Evolutionary conservation across 306 rosid species (phyloP).

Genomic region (Myrica gale): DNA sequence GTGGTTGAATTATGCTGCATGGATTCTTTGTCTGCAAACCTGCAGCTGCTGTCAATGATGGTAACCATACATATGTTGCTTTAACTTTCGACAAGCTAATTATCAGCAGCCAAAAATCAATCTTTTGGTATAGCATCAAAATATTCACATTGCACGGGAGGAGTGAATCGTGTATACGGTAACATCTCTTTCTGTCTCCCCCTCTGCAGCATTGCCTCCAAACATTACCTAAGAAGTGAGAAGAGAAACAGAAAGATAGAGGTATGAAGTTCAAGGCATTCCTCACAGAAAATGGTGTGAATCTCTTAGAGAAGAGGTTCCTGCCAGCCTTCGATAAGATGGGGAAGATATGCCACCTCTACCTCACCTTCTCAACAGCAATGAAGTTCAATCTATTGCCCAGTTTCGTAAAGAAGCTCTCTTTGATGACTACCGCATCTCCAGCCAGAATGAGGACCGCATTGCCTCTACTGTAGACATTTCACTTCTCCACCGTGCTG

Average conservation of each 20-base stretch:
- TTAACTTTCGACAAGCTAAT: not conserved
- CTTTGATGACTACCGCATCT: constrained; percentile 76
- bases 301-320: constrained; percentile 73
- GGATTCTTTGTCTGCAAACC: not conserved
- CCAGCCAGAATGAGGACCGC: constrained; percentile 81
- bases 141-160: not conserved
- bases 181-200: not conserved
- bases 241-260: constrained; percentile 4
- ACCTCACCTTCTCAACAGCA: constrained; percentile 84
- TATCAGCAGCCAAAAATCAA: not conserved
- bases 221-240: not conserved
- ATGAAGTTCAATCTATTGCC: constrained; percentile 80
- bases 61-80: not conserved
- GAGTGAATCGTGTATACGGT: not conserved
- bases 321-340: constrained; percentile 77
- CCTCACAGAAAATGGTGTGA: constrained; percentile 69
- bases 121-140: not conserved
- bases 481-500: constrained; percentile 79
- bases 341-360: constrained; percentile 70
- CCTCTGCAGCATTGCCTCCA: not conserved
- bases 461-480: constrained; percentile 82
- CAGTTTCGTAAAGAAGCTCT: constrained; percentile 74
- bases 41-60: not conserved
- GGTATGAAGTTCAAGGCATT: constrained; percentile 90
- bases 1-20: not conserved